Percentiles rank a stretch among this genome's conserved stretches.
Evolutionary conservation across 2,329 filamentous ascomycete species (phyloP).

Genomic region (Xylaria sp.): DNA sequence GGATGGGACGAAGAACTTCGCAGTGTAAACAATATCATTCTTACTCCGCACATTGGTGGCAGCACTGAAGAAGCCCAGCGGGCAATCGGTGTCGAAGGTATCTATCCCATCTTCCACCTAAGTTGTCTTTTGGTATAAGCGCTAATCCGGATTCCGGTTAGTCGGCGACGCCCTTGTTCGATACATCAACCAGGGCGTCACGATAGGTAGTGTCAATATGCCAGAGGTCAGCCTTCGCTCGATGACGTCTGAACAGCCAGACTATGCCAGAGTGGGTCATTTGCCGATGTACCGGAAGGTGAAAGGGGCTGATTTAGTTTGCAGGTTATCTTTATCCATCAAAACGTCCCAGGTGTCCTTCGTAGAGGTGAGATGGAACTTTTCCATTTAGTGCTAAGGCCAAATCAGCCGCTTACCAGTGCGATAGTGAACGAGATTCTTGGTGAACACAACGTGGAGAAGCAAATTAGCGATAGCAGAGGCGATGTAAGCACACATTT

Average conservation of each 20-base stretch:
- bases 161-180: slow-evolving; percentile 87
- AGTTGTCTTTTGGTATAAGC: not conserved
- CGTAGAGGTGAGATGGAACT: slow-evolving; percentile 68
- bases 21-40: slow-evolving; percentile 87
- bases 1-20: slow-evolving; percentile 86
- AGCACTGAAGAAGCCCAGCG: slow-evolving; percentile 98
- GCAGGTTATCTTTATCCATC: slow-evolving; percentile 92
- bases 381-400: not conserved
- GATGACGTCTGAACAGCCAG: slow-evolving; percentile 87
- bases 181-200: slow-evolving; percentile 96
- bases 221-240: slow-evolving; percentile 93
- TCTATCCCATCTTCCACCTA: slow-evolving; percentile 39
- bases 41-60: slow-evolving; percentile 96
- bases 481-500: slow-evolving; percentile 72
- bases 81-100: slow-evolving; percentile 89
- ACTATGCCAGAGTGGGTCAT: slow-evolving; percentile 79
- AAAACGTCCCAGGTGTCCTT: slow-evolving; percentile 94
- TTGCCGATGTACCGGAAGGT: not conserved
- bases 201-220: slow-evolving; percentile 92
- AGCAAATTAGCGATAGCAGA: slow-evolving; percentile 96
- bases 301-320: slow-evolving; percentile 37
- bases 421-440: slow-evolving; percentile 89
- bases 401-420: slow-evolving; percentile 25
- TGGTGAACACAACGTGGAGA: slow-evolving; percentile 96
- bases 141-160: slow-evolving; percentile 46